Base-by-base conservation (phyloP, 1,284 basidiomycete genomes). In the Cryptococcus sp. region DNA sequence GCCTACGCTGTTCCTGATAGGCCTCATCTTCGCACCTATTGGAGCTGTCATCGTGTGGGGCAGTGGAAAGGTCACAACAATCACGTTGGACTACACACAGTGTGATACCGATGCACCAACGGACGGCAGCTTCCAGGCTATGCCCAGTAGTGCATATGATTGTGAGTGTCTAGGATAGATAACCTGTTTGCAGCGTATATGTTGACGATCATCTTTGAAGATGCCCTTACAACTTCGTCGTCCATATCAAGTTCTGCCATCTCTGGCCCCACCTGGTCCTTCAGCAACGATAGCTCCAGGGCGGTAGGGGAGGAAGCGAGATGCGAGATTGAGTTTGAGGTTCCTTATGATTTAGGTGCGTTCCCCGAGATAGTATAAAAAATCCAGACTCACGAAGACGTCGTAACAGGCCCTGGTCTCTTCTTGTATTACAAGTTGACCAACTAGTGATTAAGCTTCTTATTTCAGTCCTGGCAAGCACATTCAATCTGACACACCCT, bases 351-450 rank as follows among this genome's bases (percentile, higher is more conserved):
- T 68, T 80, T 99, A 44, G 70, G 75, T 72, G 51, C 21, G 20
- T 46, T 21, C 5, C 39, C 45, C 49, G 50, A 59, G 15, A 4
- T 42, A 28, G 23, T 21, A 23, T 9, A 38, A 12, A 13, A 18
- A 43, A 46, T 37, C 24, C n/a, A 20, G 42, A 39, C 42, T 1
- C 11, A 15, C 47, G 20, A 38, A 37, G 28, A 33, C 28, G 28
- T 33, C 33, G 36, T n/a, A 21, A 18, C 43, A 76, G 78, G 84
- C 7, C 78, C 83, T 18, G 82, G 87, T 36, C 89, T 98, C 3
- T 87, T 98, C 71, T 81, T 98, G 63, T 99, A 99, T 80, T 99
- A 98, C 84, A 91, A 92, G 78, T 85, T 95, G 75, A 89, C 88
- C 57, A 92, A 92, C 79, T 95, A 91, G 76, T 77, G 46, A 59